Base-by-base conservation (phyloP, 108 stramenopile genomes). In the Schizochytrium sp. region DNA sequence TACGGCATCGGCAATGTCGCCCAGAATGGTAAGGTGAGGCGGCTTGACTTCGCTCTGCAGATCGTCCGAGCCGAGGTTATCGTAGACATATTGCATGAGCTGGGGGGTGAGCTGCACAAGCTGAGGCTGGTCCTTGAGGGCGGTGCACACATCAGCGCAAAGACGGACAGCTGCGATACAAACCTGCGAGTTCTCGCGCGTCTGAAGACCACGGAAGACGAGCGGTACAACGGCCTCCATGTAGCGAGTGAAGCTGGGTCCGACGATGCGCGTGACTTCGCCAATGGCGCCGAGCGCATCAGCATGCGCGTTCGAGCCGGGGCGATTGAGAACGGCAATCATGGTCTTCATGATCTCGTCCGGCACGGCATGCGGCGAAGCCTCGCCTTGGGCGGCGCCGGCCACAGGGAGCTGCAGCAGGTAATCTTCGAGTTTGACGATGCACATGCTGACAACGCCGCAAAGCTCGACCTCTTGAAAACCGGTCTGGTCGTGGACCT, bases 41-140 rank as follows among this genome's bases (percentile, higher is more conserved):
- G 76, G 76, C 76, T 83, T 83, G 48, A 83, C 76, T 34, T 83
- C 76, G 51, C 48, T n/a, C 76, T 47, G 76, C 18, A 83, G 48
- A 18, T 83, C 76, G 28, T 53, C 76, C 19, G 76, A 83, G n/a
- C 51, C 48, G 28, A 83, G 76, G 51, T 83, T 83, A 6, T 47
- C 51, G 76, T 53, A 53, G 51, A 83, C 28, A 4, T 19, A 16
- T 45, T 83, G n/a, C 76, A 83, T 83, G 76, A 83, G 63, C 63
- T 69, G 34, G 43, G 76, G 76, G 6, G 51, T 83, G 45, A 83
- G 51, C 48, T 53, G 76, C 5, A 83, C 45, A 18, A 47, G 25
- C 76, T 47, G 48, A 4, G 48, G 76, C 76, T 53, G 48, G 19
- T 83, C 76, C 76, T 69, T 69, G 23, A 83, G 45, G 19, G 48